A percentile compares a stretch with the other conserved stretches of the same genome.
These are phyloP conservation scores for Priceomyces haplophilus DNA, from an alignment of 805 yeast genomes.

Conservation along the genomic window DNA sequence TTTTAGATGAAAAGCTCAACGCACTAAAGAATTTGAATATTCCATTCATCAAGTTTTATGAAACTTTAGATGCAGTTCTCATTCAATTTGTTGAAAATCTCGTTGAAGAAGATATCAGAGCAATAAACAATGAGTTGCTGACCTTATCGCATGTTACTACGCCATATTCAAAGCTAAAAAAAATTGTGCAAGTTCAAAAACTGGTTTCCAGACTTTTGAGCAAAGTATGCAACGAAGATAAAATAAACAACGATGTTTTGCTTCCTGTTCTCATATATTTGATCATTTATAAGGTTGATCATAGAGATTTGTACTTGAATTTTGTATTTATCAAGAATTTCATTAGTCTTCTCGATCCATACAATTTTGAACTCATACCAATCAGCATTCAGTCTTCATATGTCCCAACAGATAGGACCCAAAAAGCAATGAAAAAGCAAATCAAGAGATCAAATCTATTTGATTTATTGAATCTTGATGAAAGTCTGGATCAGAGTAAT, in stretches of 20 bases:
- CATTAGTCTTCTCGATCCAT: constrained; percentile 31
- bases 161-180: constrained; percentile 30
- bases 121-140: constrained; percentile 16
- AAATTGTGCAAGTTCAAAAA: constrained; percentile 33
- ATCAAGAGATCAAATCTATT: constrained; percentile 21
- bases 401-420: constrained; percentile 15
- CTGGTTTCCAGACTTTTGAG: constrained; percentile 18
- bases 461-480: constrained; percentile 29
- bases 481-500: constrained; percentile 8
- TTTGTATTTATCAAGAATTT: constrained; percentile 37
- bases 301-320: constrained; percentile 32
- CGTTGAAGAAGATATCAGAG: constrained; percentile 14
- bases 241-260: constrained; percentile 37
- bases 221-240: constrained; percentile 15
- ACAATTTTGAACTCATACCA: constrained; percentile 20
- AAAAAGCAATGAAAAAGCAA: constrained; percentile 13
- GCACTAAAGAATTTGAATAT: constrained; percentile 24
- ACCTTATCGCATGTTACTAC: constrained; percentile 22
- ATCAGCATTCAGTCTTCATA: constrained; percentile 20
- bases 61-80: constrained; percentile 14
- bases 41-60: constrained; percentile 30
- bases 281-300: constrained; percentile 25
- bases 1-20: constrained; percentile 31
- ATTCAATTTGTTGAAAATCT: constrained; percentile 16
- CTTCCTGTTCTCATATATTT: constrained; percentile 39